Base-by-base conservation (phyloP, 2,329 filamentous ascomycete species). In the Botrytis sinoallii region DNA sequence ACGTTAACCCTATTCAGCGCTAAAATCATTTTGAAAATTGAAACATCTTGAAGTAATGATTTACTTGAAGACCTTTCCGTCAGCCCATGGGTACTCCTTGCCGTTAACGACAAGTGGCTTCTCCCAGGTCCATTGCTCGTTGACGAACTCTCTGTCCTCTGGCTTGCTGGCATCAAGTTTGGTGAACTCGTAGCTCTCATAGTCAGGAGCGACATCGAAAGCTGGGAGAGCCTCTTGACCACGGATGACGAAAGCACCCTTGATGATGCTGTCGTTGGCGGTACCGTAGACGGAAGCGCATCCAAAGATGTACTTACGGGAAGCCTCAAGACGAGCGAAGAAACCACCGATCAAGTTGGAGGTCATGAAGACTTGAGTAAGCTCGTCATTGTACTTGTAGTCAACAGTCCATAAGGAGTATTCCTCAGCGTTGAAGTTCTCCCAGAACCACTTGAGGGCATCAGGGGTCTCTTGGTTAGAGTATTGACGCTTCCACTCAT, bases 11-110 rank as follows among this genome's bases (percentile, higher is more conserved):
- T 40, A 42, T 42, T 68, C 48, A 73, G 60, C 77, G 75, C 75
- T 77, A 78, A 79, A 76, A 69, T 60, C 52, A 75, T 73, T 72
- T 32, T 70, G 74, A 73, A 70, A 72, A 74, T 42, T 42, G n/a
- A 75, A 46, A 32, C 44, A 74, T 64, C 63, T 71, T 73, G 70
- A 71, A 73, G 42, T 63, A 64, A 66, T 75, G 77, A 75, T 87
- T 89, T 97, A 98, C 90, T 98, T 98, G 93, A 98, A 98, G 84
- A 98, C 94, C 91, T 98, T 98, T 84, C 96, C 96, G 82, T 94
- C 92, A 82, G 92, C 92, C 87, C 92, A 93, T 84, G 90, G 86
- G 86, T 95, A 97, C 82, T 91, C 89, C 92, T 98, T 98, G 87
- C 92, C 95, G 82, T 92, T 85, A 81, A 94, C 88, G 77, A 86